Base-by-base conservation (phyloP, 2,329 filamentous ascomycete genomes). In the Didymosphaeria variabile region DNA sequence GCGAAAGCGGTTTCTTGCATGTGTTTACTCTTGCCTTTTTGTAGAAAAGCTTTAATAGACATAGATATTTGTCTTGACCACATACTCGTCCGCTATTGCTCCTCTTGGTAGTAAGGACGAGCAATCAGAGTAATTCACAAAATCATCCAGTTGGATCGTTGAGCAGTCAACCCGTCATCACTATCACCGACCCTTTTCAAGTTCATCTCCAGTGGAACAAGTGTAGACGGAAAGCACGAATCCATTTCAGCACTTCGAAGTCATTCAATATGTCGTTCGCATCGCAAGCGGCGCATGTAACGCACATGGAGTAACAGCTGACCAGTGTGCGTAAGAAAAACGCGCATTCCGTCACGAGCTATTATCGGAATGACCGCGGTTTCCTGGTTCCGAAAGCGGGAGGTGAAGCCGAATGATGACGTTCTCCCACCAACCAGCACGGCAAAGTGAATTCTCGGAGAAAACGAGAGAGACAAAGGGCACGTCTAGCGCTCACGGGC, bases 321-420 rank as follows among this genome's bases (percentile, higher is more conserved):
- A 54, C 34, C 45, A 42, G 15, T 2, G 3, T n/a, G 46, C 15
- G 21, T 31, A 29, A 58, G 29, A 2, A 52, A 52, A 52, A 3
- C 5, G 19, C 32, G 31, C 49, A 36, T 51, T 26, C 15, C 32
- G 50, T 52, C 50, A 40, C n/a, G 32, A 23, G 50, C 50, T 49
- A 49, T 3, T 13, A 5, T 50, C 46, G 46, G 46, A 50, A 52
- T 29, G 49, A 26, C 34, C 3, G 21, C 21, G 50, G 34, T 42
- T 53, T 31, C 34, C 47, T 45, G 52, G 60, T 66, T 67, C 67
- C 64, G 64, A 66, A 58, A 46, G 66, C 64, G 67, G 66, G 62
- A 67, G 63, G 55, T 47, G 40, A 44, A 26, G 23, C 53, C 55
- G 55, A 55, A 17, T 21, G 15, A 55, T 55, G 53, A 55, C 53